Percentiles rank a stretch among this genome's conserved stretches.
phyloP scores from a whole-genome alignment of 495 filamentous ascomycete species.

The Corynascus novoguineensis region DNA sequence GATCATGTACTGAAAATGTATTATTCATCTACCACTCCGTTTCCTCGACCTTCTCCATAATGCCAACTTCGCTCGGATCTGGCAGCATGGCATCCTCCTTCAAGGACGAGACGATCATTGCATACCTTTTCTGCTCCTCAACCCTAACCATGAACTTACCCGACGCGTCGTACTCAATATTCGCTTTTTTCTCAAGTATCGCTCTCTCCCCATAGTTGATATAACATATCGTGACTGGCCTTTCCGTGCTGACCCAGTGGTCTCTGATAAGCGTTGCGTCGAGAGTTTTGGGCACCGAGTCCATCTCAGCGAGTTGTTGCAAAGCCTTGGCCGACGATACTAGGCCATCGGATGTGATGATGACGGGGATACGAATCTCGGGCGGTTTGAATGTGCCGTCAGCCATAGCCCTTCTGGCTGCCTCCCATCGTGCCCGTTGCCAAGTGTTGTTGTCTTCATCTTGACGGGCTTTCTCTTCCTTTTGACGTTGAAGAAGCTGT shows the following conservation, averaged over 20 bases:
- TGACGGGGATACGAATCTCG: conserved; percentile 1
- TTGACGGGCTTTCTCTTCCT: neutral
- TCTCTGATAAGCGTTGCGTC: neutral
- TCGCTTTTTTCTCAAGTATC: neutral
- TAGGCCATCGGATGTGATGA: neutral
- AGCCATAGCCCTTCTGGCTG: neutral
- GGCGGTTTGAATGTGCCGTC: neutral
- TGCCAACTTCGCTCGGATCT: neutral
- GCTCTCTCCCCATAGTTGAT: neutral
- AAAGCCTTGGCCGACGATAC: neutral
- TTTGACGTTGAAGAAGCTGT: neutral
- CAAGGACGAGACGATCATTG: neutral
- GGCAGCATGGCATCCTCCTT: neutral
- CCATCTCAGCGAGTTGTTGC: neutral
- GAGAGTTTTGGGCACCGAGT: neutral
- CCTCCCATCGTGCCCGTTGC: neutral
- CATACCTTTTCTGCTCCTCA: neutral
- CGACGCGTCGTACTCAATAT: neutral
- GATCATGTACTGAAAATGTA: too few species aligned
- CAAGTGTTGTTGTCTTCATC: neutral
- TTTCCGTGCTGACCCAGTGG: neutral
- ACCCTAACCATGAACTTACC: neutral
- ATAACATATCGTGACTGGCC: neutral
- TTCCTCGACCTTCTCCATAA: neutral
- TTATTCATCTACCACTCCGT: neutral